Base-by-base conservation (phyloP, 2,329 filamentous ascomycete genomes). In the Dactylellina sp. region DNA sequence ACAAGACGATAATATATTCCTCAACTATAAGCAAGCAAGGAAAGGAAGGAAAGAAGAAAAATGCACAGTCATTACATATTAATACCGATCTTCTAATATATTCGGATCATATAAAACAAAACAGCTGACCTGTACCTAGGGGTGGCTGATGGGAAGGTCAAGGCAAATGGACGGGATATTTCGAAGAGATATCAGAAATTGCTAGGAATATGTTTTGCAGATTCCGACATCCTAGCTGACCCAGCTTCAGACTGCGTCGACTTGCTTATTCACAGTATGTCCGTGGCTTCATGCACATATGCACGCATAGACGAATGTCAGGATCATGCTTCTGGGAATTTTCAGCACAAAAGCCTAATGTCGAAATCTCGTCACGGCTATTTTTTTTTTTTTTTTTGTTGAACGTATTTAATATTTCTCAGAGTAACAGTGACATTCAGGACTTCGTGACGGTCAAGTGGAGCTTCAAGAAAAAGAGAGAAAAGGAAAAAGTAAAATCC, bases 331-430 rank as follows among this genome's bases (percentile, higher is more conserved):
- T 70, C 16, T 55, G 56, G 64, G 49, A 61, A 70, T 39, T 25
- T 42, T 40, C n/a, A 7, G 14, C 14, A 50, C 44, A 68, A 68
- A 57, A 52, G 63, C 53, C 53, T 59, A 53, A 59, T 60, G 20
- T 68, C 53, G 53, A 68, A 35, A 44, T 68, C 63, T 60, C 63
- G 63, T 68, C 63, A 68, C 63, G 63, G 63, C 18, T 68, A 32
- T 32, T 32, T 32, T 32, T 32, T 32, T 9, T 32, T 32, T 9
- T 32, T 32, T 32, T 9, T 5, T 4, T 32, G 4, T 9, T 4
- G 9, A 32, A 32, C 4, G 28, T 32, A 32, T 32, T 32, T 32
- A 9, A 5, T 32, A 32, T 32, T 32, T 32, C 28, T 32, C 28
- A 32, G 4, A 9, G 28, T 32, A 32, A 32, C 28, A 5, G 28